phyloP scores from a whole-genome alignment of 352 stramenopile species.

The Pythium rhizo-oryzae region DNA sequence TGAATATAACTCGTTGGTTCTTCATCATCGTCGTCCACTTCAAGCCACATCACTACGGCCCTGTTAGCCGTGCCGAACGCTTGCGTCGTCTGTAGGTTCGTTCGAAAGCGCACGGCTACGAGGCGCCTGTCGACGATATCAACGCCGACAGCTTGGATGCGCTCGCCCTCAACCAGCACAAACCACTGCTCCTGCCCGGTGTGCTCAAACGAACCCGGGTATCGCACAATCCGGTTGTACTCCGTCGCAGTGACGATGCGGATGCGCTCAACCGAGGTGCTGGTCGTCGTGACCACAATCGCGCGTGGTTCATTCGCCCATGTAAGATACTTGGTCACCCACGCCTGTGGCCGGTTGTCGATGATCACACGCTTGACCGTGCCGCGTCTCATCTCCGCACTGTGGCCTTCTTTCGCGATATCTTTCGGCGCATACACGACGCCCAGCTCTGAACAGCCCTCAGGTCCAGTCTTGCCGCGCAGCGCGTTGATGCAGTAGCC shows the following conservation, averaged over 20 bases:
- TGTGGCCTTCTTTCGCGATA: slow-evolving; percentile 5
- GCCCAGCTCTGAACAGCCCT: neutral
- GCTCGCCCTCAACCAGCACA: slow-evolving; percentile 7
- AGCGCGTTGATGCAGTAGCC: slow-evolving; percentile 15
- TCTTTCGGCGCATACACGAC: slow-evolving; percentile 5
- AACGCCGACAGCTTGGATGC: slow-evolving; percentile 1
- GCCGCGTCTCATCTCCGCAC: neutral
- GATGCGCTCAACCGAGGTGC: neutral
- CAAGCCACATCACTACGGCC: neutral
- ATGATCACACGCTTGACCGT: neutral
- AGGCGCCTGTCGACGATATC: neutral
- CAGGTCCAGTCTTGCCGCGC: neutral
- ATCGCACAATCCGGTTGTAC: slow-evolving; percentile 3
- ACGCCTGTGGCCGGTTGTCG: neutral
- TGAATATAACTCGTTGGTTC: neutral
- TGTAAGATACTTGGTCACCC: neutral
- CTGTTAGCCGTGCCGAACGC: neutral
- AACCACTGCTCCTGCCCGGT: slow-evolving; percentile 6
- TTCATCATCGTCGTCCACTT: neutral
- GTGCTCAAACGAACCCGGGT: neutral
- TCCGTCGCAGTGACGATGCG: neutral
- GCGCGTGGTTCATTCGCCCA: neutral
- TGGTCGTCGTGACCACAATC: neutral
- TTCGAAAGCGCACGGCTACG: neutral
- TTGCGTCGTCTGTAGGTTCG: slow-evolving; percentile 10